Conservation (phyloP, 2,329 filamentous ascomycete species). For the Colletotrichum siamense region DNA sequence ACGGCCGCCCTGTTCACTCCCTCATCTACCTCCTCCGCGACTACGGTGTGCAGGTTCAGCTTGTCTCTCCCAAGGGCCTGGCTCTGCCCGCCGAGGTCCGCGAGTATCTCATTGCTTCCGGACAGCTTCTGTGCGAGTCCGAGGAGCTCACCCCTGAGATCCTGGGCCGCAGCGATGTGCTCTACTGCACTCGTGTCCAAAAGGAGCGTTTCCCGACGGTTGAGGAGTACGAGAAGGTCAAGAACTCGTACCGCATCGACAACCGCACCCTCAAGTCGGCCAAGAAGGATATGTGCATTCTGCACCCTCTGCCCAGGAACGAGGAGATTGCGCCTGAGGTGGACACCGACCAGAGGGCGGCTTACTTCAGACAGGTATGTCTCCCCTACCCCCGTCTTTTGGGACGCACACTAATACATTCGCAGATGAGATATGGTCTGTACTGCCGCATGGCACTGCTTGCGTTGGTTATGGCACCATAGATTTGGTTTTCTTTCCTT, state of each 20-base stretch:
- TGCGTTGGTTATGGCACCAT: slow-evolving; percentile 78
- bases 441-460: slow-evolving; percentile 98
- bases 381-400: neutral
- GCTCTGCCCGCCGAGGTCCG: slow-evolving; percentile 78
- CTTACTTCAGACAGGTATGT: slow-evolving; percentile 98
- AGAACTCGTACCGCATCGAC: slow-evolving; percentile 88
- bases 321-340: slow-evolving; percentile 94
- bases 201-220: slow-evolving; percentile 91
- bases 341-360: slow-evolving; percentile 94
- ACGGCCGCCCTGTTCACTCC: slow-evolving; percentile 94
- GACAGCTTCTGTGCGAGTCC: slow-evolving; percentile 79
- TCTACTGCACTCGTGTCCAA: slow-evolving; percentile 97
- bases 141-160: slow-evolving; percentile 86
- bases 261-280: slow-evolving; percentile 89
- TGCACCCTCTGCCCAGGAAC: slow-evolving; percentile 95
- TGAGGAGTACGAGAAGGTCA: slow-evolving; percentile 83
- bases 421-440: slow-evolving; percentile 93
- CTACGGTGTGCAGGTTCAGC: slow-evolving; percentile 93
- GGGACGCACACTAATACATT: slow-evolving; percentile 42
- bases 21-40: slow-evolving; percentile 92
- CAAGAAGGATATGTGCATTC: slow-evolving; percentile 90
- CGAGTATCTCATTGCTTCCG: slow-evolving; percentile 72
- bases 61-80: slow-evolving; percentile 83
- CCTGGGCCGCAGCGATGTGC: slow-evolving; percentile 82
- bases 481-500: slow-evolving; percentile 21